Conservation (phyloP, 169 alveolate genomes). For the Miamiensis avidus region DNA sequence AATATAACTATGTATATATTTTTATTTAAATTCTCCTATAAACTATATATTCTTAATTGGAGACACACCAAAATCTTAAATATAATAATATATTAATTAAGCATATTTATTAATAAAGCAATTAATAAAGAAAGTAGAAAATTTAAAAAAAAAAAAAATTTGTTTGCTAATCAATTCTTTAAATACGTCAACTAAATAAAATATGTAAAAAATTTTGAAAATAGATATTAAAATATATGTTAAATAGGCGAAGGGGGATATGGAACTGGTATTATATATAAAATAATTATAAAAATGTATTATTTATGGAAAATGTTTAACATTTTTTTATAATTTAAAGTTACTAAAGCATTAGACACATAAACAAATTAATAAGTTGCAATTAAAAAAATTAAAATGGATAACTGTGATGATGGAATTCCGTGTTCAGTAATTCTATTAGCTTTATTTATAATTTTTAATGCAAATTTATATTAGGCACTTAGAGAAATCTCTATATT, state of each 20-base stretch:
- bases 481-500: constrained; percentile 80
- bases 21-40: too few species aligned
- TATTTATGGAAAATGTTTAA: background rate
- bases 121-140: too few species aligned
- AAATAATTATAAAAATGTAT: too few species aligned
- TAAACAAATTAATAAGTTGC: constrained; percentile 92
- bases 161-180: too few species aligned
- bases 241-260: background rate
- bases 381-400: constrained; percentile 79
- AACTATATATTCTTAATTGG: too few species aligned
- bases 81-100: too few species aligned
- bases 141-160: too few species aligned
- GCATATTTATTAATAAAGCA: too few species aligned
- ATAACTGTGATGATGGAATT: constrained; percentile 28
- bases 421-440: background rate
- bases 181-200: too few species aligned
- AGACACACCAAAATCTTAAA: too few species aligned
- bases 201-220: too few species aligned
- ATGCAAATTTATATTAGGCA: constrained; percentile 80
- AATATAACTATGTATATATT: too few species aligned
- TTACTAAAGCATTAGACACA: constrained; percentile 81
- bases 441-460: constrained; percentile 83
- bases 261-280: background rate
- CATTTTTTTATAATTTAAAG: constrained; percentile 58
- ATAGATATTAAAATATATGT: background rate